Conservation (phyloP, 768 basidiomycete species). For the Tricholoma hemisulphureum region DNA sequence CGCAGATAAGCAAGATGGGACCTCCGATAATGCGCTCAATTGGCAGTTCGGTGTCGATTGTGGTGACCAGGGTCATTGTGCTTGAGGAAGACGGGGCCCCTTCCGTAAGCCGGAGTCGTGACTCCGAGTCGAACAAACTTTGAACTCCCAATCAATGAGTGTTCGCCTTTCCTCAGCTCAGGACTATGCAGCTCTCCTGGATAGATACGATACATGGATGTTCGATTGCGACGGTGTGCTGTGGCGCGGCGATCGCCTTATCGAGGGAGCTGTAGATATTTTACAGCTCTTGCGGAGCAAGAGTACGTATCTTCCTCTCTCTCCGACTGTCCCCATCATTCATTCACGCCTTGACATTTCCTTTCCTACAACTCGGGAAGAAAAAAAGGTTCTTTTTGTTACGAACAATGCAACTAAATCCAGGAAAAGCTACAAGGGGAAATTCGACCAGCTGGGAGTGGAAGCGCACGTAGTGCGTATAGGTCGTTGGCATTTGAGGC, state of each 20-base stretch:
- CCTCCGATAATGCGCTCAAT: background rate
- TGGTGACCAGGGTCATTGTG: too few species aligned
- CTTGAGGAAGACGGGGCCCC: too few species aligned
- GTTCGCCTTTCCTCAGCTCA: constrained; percentile 38
- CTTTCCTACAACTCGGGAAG: constrained; percentile 36
- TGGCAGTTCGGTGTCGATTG: background rate
- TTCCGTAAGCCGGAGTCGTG: constrained; percentile 9
- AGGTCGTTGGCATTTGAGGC: constrained; percentile 25
- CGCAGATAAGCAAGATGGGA: background rate
- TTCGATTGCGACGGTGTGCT: constrained; percentile 97
- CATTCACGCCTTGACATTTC: background rate
- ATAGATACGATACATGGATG: constrained; percentile 89
- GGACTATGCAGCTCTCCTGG: constrained; percentile 50
- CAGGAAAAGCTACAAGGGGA: constrained; percentile 78
- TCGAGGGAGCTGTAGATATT: constrained; percentile 78
- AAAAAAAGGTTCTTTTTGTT: constrained; percentile 85
- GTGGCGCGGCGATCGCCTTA: constrained; percentile 80
- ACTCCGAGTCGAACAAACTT: background rate
- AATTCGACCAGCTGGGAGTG: constrained; percentile 89
- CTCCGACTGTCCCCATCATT: background rate
- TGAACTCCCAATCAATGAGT: constrained; percentile 24
- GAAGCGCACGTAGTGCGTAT: constrained; percentile 83
- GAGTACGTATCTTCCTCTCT: constrained; percentile 48
- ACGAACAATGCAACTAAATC: constrained; percentile 98
- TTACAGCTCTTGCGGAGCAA: constrained; percentile 66